Base-by-base conservation (phyloP, 1,284 basidiomycete species). In the Cutaneotrichosporon cyanovorans region DNA sequence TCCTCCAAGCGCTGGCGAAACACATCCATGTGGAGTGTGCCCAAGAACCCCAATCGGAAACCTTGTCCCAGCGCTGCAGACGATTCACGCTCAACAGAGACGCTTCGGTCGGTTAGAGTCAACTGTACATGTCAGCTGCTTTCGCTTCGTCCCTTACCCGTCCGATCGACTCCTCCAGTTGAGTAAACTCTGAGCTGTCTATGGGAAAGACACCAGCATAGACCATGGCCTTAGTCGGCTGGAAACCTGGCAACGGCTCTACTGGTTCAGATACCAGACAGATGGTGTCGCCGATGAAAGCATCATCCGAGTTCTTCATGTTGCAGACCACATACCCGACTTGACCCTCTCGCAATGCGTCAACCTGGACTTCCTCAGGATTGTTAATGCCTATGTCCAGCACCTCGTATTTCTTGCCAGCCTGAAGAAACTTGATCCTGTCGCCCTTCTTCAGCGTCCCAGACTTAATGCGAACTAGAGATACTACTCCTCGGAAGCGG, bases 271-370 rank as follows among this genome's bases (percentile, higher is more conserved):
- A 83, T 3, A 81, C 77, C 22, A 79, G 81, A 67, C 91, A 80
- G 47, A 98, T 77, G 0, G 95, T 98, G 66, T 99, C 95, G 30
- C 95, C 95, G 38, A 63, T 61, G 46, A 57, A 53, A 7, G 66
- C 58, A 76, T 98, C 93, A n/a, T 83, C 82, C 14, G 88, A 88
- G 61, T 97, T 86, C 69, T 97, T 98, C 93, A 98, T 98, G 63
- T 90, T 96, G 70, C 91, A 96, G 2, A 88, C 72, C n/a, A 71
- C 51, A 42, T 66, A 66, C 23, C 91, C 91, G 15, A 96, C 92
- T 74, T 96, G 92, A 3, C 91, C 91, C 40, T 87, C 82, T 41
- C 79, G 77, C 43, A 97, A 72, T 38, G 78, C 77, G 9, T 75
- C 74, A 0, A 83, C 85, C 8, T 82, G 76, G 16, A 82, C 75